Base-by-base conservation (phyloP, 345 rosid genomes). In the Theobroma cacao region DNA sequence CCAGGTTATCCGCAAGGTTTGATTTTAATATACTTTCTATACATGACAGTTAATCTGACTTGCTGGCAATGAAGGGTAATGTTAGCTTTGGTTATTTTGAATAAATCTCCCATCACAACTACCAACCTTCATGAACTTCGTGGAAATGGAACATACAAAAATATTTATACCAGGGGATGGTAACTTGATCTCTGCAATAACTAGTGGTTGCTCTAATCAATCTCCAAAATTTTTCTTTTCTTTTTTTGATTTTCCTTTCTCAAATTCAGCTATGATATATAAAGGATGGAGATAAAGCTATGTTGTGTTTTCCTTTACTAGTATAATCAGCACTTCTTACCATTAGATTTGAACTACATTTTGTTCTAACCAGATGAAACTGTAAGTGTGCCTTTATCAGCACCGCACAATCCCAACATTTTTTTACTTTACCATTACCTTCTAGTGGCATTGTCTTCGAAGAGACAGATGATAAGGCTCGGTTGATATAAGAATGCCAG, bases 1-100 rank as follows among this genome's bases (percentile, higher is more conserved):
- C 85, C 91, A 31, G 89, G 90, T 76, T 77, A 24, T 72, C 78
- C 80, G 67, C 79, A 77, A 90, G 90, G 91, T 91, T 78, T 30
- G 75, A 34, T 53, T 77, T 68, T 76, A 40, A 52, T 75, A 36
- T 58, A 33, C 36, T 68, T 75, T 62, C 68, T 77, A 20, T 74
- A 14, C 72, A 61, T 36, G 26, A 55, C 52, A 73, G 47, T 62
- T 36, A n/a, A 36, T 59, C 9, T 28, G 67, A 45, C 60, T 52
- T 52, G 40, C 28, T 41, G n/a, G 15, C 38, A 76, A 13, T 13
- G 17, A 26, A 65, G 36, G n/a, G 50, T 24, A 36, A 3, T 12
- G 53, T 52, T 79, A 38, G 64, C n/a, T 67, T 55, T 47, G 36
- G 30, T 65, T 18, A 36, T 50, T 65, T 56, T 67, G 17, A 10